Evolutionary conservation across 768 basidiomycete genomes (phyloP).

Genomic region (Tephrocybe rancida): DNA sequence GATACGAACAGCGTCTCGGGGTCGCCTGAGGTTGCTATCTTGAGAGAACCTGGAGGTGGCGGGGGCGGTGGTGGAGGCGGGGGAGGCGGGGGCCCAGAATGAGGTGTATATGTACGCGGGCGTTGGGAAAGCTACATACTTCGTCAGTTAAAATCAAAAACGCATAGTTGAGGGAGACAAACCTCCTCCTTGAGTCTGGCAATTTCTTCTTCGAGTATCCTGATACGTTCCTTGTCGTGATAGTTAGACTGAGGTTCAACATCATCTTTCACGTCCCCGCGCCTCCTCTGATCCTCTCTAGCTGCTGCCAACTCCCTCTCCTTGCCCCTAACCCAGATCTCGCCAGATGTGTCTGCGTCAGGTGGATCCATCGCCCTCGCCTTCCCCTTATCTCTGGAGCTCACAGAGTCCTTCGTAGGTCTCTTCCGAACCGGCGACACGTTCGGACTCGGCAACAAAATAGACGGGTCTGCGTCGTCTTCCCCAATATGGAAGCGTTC

Average conservation of each 20-base stretch:
- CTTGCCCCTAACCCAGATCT: conserved; percentile 55
- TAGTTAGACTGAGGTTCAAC: conserved; percentile 35
- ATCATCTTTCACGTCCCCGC: conserved; percentile 37
- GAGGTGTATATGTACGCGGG: conserved; percentile 2
- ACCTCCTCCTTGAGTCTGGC: conserved; percentile 60
- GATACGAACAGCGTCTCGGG: conserved; percentile 48
- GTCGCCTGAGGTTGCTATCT: conserved; percentile 24
- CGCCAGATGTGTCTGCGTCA: conserved; percentile 42
- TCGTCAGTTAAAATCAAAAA: not conserved
- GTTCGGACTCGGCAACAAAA: conserved; percentile 49
- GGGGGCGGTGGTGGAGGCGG: conserved; percentile 50
- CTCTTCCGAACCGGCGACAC: conserved; percentile 30
- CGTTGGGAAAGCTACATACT: conserved; percentile 6
- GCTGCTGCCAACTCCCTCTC: conserved; percentile 64
- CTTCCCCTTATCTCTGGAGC: conserved; percentile 42
- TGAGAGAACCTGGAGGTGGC: conserved; percentile 34
- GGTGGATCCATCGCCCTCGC: conserved; percentile 35
- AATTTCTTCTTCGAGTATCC: conserved; percentile 68
- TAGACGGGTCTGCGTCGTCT: conserved; percentile 53
- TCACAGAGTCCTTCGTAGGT: not conserved
- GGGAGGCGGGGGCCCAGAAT: conserved; percentile 36
- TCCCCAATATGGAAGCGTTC: conserved; percentile 45
- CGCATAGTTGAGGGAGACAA: not conserved
- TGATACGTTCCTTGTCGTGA: conserved; percentile 65
- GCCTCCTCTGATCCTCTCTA: conserved; percentile 49